A percentile compares a stretch with the other conserved stretches of the same genome.
These are phyloP conservation scores for Solanum neorickii DNA, from an alignment of 257 asterid species.

Conservation along the genomic window DNA sequence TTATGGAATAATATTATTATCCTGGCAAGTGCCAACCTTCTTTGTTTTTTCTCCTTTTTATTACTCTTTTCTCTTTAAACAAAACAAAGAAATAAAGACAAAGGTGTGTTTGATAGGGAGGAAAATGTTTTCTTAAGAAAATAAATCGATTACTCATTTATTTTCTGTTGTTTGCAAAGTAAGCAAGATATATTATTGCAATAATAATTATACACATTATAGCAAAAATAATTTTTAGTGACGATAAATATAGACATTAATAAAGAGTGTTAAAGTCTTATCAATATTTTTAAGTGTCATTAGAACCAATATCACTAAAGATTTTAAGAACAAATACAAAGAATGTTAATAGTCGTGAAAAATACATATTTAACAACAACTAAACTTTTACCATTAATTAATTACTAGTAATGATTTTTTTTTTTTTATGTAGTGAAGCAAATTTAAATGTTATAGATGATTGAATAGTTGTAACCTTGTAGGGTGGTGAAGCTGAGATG, in stretches of 20 bases:
- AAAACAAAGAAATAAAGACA: too few species aligned
- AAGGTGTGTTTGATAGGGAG: neutral
- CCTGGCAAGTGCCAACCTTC: neutral
- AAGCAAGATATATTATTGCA: neutral
- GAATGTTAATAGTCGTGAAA: accelerated
- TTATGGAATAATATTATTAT: neutral
- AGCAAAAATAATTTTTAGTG: too few species aligned
- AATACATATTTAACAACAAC: too few species aligned
- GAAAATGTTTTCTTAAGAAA: neutral
- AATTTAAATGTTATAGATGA: neutral
- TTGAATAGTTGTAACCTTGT: neutral
- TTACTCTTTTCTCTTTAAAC: neutral
- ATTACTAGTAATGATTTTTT: too few species aligned
- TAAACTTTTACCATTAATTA: too few species aligned
- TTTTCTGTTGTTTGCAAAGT: neutral
- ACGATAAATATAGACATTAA: too few species aligned
- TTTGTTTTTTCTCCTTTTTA: neutral
- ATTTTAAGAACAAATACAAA: too few species aligned
- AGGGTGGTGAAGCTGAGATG: neutral
- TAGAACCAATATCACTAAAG: accelerated
- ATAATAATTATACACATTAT: neutral
- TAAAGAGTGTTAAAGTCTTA: too few species aligned
- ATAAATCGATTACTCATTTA: neutral
- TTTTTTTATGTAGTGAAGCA: too few species aligned
- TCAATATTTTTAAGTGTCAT: too few species aligned